Evolutionary conservation across 768 basidiomycete species (phyloP).

Genomic region (Tylopilus vinaceipallidus): DNA sequence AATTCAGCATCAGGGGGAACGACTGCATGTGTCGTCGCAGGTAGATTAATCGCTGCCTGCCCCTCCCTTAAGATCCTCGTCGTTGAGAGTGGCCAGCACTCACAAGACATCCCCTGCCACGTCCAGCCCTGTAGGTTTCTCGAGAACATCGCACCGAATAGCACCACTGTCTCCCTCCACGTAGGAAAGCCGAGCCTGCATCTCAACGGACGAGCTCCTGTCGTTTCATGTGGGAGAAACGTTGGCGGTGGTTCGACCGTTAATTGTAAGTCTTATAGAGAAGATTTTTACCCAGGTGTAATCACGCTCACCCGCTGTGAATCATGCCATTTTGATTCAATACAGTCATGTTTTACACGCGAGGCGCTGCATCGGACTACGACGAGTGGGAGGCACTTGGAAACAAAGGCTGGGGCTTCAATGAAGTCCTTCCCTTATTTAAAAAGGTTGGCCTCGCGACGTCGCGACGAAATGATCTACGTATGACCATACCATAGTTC

Average conservation of each 20-base stretch:
- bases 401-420: constrained; percentile 62
- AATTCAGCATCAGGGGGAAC: constrained; percentile 35
- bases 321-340: neutral
- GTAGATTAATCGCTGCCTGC: constrained; percentile 51
- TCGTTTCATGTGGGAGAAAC: constrained; percentile 47
- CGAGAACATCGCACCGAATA: constrained; percentile 37
- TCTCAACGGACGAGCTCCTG: constrained; percentile 41
- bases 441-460: constrained; percentile 42
- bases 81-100: constrained; percentile 57
- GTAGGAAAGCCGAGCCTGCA: constrained; percentile 38
- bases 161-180: constrained; percentile 46
- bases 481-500: constrained; percentile 41
- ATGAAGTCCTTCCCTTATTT: constrained; percentile 54
- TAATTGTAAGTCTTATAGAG: constrained; percentile 43
- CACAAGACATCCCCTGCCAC: constrained; percentile 44
- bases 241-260: constrained; percentile 64
- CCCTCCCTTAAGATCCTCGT: constrained; percentile 56
- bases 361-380: constrained; percentile 61
- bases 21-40: constrained; percentile 27
- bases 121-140: constrained; percentile 54
- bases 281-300: no score
- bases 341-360: constrained; percentile 50
- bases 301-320: no score
- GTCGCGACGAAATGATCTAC: constrained; percentile 13
- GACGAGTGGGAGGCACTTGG: constrained; percentile 54